phyloP scores from a whole-genome alignment of 2,329 filamentous ascomycete species.

The Aspergillus nomiae region DNA sequence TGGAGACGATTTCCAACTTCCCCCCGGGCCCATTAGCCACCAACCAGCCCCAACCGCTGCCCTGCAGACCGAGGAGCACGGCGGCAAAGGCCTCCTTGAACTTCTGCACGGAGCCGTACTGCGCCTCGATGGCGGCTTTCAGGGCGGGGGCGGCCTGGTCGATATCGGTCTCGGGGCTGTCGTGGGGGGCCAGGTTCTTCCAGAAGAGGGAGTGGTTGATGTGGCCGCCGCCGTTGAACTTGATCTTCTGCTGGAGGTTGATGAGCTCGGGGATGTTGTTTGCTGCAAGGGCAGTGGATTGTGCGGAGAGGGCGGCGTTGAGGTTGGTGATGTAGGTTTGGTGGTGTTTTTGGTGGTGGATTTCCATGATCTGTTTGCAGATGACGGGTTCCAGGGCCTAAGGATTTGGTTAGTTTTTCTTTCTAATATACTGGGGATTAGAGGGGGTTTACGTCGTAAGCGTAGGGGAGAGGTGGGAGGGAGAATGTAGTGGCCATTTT shows the following conservation, averaged over 20 bases:
- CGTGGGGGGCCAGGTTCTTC: conserved; percentile 72
- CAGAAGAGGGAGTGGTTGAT: conserved; percentile 94
- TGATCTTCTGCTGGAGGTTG: conserved; percentile 69
- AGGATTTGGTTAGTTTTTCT: conserved; percentile 55
- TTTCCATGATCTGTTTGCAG: conserved; percentile 89
- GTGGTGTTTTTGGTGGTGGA: conserved; percentile 92
- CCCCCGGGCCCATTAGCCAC: conserved; percentile 63
- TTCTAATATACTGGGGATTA: neutral
- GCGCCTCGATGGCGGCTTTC: conserved; percentile 60
- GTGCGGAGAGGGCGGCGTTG: conserved; percentile 73
- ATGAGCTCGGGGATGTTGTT: conserved; percentile 67
- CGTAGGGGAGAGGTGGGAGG: conserved; percentile 68
- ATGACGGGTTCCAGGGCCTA: conserved; percentile 78
- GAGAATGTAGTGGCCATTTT: conserved; percentile 50
- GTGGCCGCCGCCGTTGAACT: conserved; percentile 89
- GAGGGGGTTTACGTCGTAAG: conserved; percentile 62
- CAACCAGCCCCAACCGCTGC: conserved; percentile 88
- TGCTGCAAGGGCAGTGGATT: conserved; percentile 57
- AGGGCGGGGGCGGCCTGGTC: conserved; percentile 60
- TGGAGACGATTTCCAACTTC: conserved; percentile 70
- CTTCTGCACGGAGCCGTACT: conserved; percentile 68
- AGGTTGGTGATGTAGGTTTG: conserved; percentile 88
- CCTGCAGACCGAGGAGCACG: conserved; percentile 71
- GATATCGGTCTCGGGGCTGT: conserved; percentile 59
- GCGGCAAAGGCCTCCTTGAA: conserved; percentile 69